phyloP scores from a whole-genome alignment of 2,329 filamentous ascomycete species.

The Magnaporthiopsis incrustans region DNA sequence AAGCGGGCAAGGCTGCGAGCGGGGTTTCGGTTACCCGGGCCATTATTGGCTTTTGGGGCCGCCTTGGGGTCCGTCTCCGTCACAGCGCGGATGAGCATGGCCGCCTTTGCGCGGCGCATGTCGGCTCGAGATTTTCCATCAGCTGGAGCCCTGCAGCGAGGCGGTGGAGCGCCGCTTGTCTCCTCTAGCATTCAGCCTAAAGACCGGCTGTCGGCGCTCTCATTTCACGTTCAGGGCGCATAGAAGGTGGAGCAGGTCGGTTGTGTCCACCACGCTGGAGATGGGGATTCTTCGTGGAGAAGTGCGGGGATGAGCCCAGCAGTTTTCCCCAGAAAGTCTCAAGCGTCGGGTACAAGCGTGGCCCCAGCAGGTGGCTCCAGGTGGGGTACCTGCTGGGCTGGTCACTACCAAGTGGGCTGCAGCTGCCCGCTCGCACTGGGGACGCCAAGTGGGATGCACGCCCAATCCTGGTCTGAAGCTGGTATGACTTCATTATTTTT shows the following conservation, averaged over 20 bases:
- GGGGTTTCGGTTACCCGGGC: neutral
- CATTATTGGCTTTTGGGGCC: neutral
- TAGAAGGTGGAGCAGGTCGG: neutral
- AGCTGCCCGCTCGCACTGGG: too few relatives aligned
- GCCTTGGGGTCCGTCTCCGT: neutral
- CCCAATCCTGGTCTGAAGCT: neutral
- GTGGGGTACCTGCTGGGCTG: neutral
- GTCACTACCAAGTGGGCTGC: neutral
- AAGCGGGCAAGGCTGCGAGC: neutral
- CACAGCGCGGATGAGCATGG: neutral
- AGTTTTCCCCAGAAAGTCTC: neutral
- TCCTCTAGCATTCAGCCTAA: neutral
- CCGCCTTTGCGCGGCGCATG: neutral
- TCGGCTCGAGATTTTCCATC: neutral
- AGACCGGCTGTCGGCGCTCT: neutral
- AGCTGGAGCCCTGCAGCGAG: neutral
- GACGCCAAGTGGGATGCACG: neutral
- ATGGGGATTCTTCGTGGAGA: neutral
- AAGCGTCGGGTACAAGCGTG: too few relatives aligned
- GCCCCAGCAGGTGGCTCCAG: neutral
- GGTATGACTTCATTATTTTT: neutral
- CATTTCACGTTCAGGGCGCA: neutral
- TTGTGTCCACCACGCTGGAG: neutral
- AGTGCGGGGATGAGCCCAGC: neutral
- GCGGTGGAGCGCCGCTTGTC: neutral